Evolutionary conservation across 345 rosid genomes (phyloP).

Genomic region (Anastatica hierochuntica): DNA sequence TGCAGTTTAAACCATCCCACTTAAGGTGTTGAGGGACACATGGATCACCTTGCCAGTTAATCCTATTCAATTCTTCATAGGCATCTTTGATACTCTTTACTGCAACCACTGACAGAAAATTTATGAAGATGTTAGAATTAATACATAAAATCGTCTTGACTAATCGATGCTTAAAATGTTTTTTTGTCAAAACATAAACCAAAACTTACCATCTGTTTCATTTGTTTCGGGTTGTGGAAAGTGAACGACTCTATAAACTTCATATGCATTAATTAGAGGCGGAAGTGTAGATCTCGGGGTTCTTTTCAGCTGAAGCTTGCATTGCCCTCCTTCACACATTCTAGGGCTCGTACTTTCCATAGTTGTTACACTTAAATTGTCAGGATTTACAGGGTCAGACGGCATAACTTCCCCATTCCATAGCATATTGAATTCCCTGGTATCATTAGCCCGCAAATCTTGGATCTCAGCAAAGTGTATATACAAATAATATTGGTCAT

Average conservation of each 20-base stretch:
- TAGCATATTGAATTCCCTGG: background rate
- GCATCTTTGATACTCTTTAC: background rate
- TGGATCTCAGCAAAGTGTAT: slow-evolving; percentile 25
- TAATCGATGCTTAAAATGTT: too few species aligned
- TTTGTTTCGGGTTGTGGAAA: background rate
- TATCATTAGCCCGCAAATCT: background rate
- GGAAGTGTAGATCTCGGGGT: background rate
- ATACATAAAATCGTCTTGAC: too few species aligned
- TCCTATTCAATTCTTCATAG: background rate
- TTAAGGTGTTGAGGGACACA: background rate
- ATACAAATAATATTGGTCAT: background rate
- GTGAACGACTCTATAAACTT: background rate
- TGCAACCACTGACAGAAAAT: background rate
- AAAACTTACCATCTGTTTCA: background rate
- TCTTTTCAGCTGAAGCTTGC: background rate
- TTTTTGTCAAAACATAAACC: too few species aligned
- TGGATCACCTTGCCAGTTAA: background rate
- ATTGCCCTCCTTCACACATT: background rate
- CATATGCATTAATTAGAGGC: background rate
- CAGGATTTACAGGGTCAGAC: background rate
- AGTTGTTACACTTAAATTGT: background rate
- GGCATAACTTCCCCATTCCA: background rate
- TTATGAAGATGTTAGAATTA: too few species aligned
- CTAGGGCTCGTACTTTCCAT: too few species aligned
- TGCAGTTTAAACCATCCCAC: background rate